Conservation (phyloP, 1,284 basidiomycete species). For the Ceratobasidium sp. region DNA sequence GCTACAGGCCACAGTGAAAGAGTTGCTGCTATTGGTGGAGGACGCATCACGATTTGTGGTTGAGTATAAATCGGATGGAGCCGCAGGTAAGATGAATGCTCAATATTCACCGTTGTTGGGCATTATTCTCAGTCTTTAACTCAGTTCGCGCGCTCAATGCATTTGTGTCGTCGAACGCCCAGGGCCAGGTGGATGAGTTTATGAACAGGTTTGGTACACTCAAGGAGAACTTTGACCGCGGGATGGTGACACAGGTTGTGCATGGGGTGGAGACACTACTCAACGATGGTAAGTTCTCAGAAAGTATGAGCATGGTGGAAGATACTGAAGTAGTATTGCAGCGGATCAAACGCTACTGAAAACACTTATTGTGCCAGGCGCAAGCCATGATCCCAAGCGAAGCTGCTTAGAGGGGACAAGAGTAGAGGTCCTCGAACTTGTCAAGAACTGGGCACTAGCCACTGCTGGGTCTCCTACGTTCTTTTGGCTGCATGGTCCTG, state of each 20-base stretch:
- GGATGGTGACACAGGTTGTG: background rate
- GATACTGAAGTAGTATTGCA: no score
- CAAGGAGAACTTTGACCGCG: constrained; percentile 14
- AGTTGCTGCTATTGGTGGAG: constrained; percentile 2
- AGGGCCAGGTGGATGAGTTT: background rate
- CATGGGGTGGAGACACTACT: background rate
- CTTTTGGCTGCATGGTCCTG: constrained; percentile 44
- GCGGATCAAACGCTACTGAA: background rate
- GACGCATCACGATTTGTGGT: constrained; percentile 23
- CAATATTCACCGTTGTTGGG: no score
- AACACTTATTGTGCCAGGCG: background rate
- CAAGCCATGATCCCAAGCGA: background rate
- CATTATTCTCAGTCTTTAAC: no score
- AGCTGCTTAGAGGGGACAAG: constrained; percentile 18
- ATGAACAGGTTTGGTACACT: background rate
- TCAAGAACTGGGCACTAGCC: background rate
- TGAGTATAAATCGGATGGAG: background rate
- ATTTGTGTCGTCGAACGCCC: background rate
- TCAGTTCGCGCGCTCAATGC: background rate
- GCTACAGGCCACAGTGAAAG: background rate
- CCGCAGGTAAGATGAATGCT: constrained; percentile 12
- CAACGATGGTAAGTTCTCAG: background rate
- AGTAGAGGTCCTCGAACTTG: background rate
- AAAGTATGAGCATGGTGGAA: no score
- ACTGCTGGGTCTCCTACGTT: background rate